These are phyloP conservation scores for Hemileccinum impolitum DNA, from an alignment of 768 basidiomycete genomes.

Conservation along the genomic window DNA sequence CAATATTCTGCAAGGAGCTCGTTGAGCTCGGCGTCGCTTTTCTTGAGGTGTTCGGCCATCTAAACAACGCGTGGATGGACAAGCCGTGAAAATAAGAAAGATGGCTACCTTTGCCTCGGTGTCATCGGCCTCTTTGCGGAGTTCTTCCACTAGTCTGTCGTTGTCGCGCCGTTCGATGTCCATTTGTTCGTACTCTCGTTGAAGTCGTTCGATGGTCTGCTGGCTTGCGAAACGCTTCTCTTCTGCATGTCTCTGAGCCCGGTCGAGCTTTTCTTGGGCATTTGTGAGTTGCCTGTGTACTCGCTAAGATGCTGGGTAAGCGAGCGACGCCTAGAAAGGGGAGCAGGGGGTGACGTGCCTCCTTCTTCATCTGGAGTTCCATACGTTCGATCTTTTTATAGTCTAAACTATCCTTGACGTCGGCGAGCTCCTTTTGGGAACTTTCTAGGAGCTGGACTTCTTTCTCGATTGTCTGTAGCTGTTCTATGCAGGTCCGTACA, in stretches of 20 bases:
- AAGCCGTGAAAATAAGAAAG: background rate
- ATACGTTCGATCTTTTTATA: constrained; percentile 73
- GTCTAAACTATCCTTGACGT: constrained; percentile 65
- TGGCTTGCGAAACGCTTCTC: constrained; percentile 75
- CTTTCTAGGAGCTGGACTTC: constrained; percentile 61
- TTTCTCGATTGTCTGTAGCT: constrained; percentile 70
- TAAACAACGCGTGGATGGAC: constrained; percentile 27
- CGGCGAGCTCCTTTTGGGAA: constrained; percentile 64
- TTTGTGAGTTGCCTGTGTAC: constrained; percentile 77
- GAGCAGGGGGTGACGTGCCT: constrained; percentile 43
- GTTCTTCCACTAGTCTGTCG: constrained; percentile 74
- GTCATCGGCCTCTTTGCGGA: constrained; percentile 64
- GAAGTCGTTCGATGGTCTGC: constrained; percentile 69
- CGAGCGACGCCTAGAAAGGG: background rate
- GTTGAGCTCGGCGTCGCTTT: constrained; percentile 75
- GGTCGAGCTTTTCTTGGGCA: constrained; percentile 78
- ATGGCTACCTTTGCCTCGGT: constrained; percentile 57
- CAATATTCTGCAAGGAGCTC: constrained; percentile 82
- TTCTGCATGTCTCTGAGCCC: constrained; percentile 74
- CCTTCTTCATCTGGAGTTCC: constrained; percentile 62
- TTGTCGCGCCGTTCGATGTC: constrained; percentile 71
- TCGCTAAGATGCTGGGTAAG: constrained; percentile 45
- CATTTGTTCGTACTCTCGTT: constrained; percentile 80
- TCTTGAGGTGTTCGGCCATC: constrained; percentile 75
- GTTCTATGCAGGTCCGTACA: constrained; percentile 66